Evolutionary conservation across 352 stramenopile species (phyloP), one percentile per base, ranked within the genome.

Genomic region (Globisporangium solare): DNA sequence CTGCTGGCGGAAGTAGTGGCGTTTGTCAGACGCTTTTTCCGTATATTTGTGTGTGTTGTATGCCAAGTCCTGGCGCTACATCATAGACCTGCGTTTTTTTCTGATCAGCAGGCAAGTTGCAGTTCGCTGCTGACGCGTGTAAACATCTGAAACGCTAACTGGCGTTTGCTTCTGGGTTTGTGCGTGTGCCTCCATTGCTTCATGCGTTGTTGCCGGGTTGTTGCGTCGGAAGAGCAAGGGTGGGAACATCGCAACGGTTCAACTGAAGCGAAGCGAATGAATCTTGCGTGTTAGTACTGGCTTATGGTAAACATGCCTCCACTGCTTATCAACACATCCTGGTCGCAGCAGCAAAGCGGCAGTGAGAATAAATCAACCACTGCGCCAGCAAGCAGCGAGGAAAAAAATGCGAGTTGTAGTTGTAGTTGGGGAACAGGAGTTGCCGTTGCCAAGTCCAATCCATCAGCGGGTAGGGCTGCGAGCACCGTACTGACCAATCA

Each of bases 361-460:
- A 46, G 1, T 40, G 13, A 12, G 17, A 21, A 35, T 2, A 42
- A 42, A 42, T 12, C 10, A 42, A 42, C 10, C 37, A 42, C 3
- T 17, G 37, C 24, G 2, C 24, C 24, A 18, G 43, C 24, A 27
- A 27, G 24, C 24, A 27, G 5, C 24, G 24, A 27, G 24, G 39
- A 54, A 10, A 13, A 22, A 17, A 51, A 14, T 7, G 22, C n/a
- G 50, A 18, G 49, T 55, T 55, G 49, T 21, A 47, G 50, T 56
- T 56, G 50, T 32, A 22, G 50, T 56, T 56, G 18, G n/a, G n/a
- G 32, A 35, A 7, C 14, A 17, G 37, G 7, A 12, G 37, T 42
- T 42, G 37, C 37, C 11, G 37, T 42, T 42, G 11, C 24, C 24
- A 27, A 27, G 37, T 42, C 37, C 37, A 17, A 42, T 42, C 37